Evolutionary conservation across 805 yeast species (phyloP), one percentile per base, ranked within the genome.

Genomic region (Saccharomycopsis fermentans): DNA sequence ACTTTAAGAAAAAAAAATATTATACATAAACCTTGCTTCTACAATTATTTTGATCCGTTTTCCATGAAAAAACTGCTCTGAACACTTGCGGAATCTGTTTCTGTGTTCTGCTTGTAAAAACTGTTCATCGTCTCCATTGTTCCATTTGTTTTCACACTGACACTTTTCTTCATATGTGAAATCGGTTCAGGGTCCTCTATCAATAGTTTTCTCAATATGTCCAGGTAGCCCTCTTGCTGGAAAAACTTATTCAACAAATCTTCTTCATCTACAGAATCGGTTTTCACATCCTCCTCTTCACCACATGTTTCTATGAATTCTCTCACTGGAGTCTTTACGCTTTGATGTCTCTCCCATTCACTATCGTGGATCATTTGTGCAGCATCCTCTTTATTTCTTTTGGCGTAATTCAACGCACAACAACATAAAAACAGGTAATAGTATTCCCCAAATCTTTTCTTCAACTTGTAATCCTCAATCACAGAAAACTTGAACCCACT

Each of bases 401-500:
- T 59, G 1, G 62, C 55, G 47, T 62, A 62, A 19, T 60, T 34
- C 52, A 62, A 17, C 6, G 63, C 62, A 48, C 60, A 59, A 47
- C 60, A 62, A 8, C 63, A 62, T n/a, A 62, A 47, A 54, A 62
- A 62, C 48, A 57, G 58, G 36, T 62, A 62, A 50, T 62, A 62
- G 32, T 62, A 62, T 21, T 59, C 58, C 4, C 64, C 64, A 48
- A 59, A 59, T 12, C 52, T 54, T 12, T 17, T 32, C 9, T 56
- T 39, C 19, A 34, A 56, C 9, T 39, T 21, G 24, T 27, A 19
- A 21, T 43, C 50, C 14, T 91, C 70, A 0, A 75, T 67, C 21
- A 74, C 71, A n/a, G 65, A 63, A 67, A 68, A 68, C 55, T 56
- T 64, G 60, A 66, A 64, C 14, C 68, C 56, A 32, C 63, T 64